Evolutionary conservation across 768 basidiomycete species (phyloP).

Genomic region (Suillus subluteus): DNA sequence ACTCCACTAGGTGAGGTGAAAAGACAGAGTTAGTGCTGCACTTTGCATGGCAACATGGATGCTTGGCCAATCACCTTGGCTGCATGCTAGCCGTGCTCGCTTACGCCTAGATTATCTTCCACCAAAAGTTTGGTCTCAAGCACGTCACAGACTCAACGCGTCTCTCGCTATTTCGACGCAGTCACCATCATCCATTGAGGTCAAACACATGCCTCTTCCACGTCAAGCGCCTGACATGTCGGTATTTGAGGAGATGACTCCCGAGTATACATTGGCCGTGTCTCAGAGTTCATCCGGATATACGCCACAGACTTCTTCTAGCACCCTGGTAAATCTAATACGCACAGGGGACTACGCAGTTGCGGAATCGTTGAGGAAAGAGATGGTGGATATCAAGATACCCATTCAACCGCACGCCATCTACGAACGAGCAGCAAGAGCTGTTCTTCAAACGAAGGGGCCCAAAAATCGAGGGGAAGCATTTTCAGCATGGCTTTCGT

Average conservation of each 20-base stretch:
- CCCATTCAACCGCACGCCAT: conserved; percentile 38
- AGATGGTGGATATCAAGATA: conserved; percentile 41
- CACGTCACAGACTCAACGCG: conserved; percentile 26
- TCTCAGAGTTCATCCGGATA: conserved; percentile 17
- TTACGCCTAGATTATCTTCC: conserved; percentile 19
- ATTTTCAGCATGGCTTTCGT: conserved; percentile 48
- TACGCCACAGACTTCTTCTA: conserved; percentile 29
- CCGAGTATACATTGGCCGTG: conserved; percentile 34
- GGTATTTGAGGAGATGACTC: conserved; percentile 40
- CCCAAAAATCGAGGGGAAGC: conserved; percentile 24
- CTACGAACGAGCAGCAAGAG: conserved; percentile 42
- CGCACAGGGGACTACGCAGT: conserved; percentile 21
- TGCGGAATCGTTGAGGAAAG: conserved; percentile 42
- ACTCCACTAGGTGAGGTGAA: neutral
- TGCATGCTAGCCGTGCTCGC: conserved; percentile 20
- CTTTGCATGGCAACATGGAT: conserved; percentile 32
- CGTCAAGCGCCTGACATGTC: conserved; percentile 31
- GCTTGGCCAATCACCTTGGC: conserved; percentile 17
- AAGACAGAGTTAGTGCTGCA: neutral
- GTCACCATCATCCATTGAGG: conserved; percentile 40
- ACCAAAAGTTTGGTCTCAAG: conserved; percentile 20
- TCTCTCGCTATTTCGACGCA: conserved; percentile 28
- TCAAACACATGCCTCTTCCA: conserved; percentile 41
- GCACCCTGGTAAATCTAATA: conserved; percentile 28
- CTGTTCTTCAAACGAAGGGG: conserved; percentile 3